Evolutionary conservation across 2,329 filamentous ascomycete species (phyloP), one percentile per base, ranked within the genome.

Genomic region (Penicillium polonicum): DNA sequence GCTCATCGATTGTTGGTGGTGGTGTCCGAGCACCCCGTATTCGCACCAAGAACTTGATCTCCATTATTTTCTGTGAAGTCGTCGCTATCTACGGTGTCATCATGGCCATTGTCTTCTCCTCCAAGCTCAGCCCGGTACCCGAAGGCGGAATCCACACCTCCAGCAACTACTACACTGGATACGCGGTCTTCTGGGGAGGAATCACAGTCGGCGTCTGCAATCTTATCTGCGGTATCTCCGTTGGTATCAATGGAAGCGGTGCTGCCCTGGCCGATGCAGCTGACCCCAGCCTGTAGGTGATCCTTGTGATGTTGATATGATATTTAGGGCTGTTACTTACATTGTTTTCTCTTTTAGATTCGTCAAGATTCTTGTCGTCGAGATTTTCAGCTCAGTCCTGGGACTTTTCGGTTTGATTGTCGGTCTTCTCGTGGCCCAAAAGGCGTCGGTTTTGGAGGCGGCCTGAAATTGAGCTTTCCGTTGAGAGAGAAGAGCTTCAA

Each of bases 81-180:
- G 94, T 99, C 71, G 94, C 94, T 78, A 99, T 99, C 77, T 99
- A 99, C 83, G 95, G 95, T 70, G 93, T 99, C 78, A 99, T 99
- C 80, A 99, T 99, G 92, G 89, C 92, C 70, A 99, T 99, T 75
- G 90, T 99, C 70, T 97, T 97, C 81, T 95, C 92, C 44, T 85
- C 92, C 61, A 96, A 97, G 78, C 80, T 99, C 68, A 83, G 85
- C 68, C 76, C 83, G 55, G 83, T 94, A 31, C 72, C 81, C 43
- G 83, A 83, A 56, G 84, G 88, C 39, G 82, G 83, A 19, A 76
- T 92, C 31, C 89, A 88, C 78, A 88, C 88, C 13, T 86, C 84
- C 52, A 86, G 85, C 74, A 91, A 91, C 71, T 94, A 93, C 80
- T 99, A 96, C 75, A 97, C 92, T 25, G 94, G 94, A 65, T 99